Conservation (phyloP, 768 basidiomycete species). For the Lactarius indigo region DNA sequence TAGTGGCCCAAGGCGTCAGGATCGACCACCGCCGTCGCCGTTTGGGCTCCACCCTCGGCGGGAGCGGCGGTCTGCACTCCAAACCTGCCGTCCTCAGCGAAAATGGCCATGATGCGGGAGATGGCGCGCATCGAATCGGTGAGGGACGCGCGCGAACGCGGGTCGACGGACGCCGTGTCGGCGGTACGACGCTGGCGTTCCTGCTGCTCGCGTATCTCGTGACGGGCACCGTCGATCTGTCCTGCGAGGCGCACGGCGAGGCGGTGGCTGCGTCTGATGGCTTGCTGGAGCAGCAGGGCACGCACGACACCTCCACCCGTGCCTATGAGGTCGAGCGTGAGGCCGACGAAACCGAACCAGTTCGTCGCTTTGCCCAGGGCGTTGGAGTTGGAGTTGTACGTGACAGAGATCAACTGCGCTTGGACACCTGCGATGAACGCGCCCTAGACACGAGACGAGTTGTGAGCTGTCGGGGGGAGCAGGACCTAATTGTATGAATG, state of each 20-base stretch:
- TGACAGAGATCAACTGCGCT: constrained; percentile 13
- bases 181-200: neutral
- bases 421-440: constrained; percentile 27
- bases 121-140: neutral
- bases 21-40: neutral
- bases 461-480: neutral
- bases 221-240: constrained; percentile 20
- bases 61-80: neutral
- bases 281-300: constrained; percentile 14
- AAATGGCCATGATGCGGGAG: neutral
- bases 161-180: neutral
- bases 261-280: constrained; percentile 14
- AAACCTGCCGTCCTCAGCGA: constrained; percentile 14
- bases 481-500: neutral
- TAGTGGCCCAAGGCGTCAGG: neutral
- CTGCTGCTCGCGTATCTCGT: constrained; percentile 7
- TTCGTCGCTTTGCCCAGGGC: constrained; percentile 10
- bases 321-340: constrained; percentile 26
- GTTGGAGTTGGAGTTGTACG: neutral
- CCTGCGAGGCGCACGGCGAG: constrained; percentile 3
- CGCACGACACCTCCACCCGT: constrained; percentile 19
- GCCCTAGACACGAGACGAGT: neutral
- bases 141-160: neutral
- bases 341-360: constrained; percentile 23
- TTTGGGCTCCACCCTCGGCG: neutral